Conservation (phyloP, 2,329 filamentous ascomycete genomes). For the Ascochyta fabae region DNA sequence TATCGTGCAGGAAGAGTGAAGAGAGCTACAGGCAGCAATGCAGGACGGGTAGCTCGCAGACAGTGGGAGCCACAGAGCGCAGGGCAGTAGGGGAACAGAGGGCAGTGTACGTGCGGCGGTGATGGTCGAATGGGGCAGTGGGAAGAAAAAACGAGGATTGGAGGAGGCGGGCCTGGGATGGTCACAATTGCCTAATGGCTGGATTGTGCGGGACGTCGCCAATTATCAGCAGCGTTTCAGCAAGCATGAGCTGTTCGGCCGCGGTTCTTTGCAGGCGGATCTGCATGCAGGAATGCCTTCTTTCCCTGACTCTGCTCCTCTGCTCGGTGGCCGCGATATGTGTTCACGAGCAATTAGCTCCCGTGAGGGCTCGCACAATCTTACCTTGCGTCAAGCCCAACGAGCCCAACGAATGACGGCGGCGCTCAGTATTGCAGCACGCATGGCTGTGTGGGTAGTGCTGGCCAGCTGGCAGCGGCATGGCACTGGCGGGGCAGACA, state of each 20-base stretch:
- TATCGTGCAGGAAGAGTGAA: conserved; percentile 44
- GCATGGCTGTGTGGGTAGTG: conserved; percentile 41
- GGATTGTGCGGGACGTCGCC: conserved; percentile 40
- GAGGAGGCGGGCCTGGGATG: conserved; percentile 43
- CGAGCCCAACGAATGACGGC: conserved; percentile 39
- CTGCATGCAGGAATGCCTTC: conserved; percentile 42
- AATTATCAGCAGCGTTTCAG: conserved; percentile 48
- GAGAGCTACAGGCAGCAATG: conserved; percentile 49
- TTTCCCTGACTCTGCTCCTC: conserved; percentile 40
- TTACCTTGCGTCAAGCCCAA: conserved; percentile 45
- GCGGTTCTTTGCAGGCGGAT: conserved; percentile 37
- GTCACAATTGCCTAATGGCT: conserved; percentile 42
- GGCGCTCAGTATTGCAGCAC: conserved; percentile 41
- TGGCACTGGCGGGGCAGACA: conserved; percentile 42
- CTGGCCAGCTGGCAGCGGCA: conserved; percentile 45
- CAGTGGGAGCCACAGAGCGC: conserved; percentile 45
- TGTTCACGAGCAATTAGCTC: conserved; percentile 48
- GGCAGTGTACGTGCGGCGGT: conserved; percentile 33
- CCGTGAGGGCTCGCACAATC: conserved; percentile 44
- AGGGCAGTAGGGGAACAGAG: conserved; percentile 37
- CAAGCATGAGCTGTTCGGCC: conserved; percentile 42
- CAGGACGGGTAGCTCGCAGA: conserved; percentile 45
- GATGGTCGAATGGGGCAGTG: conserved; percentile 37
- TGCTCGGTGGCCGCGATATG: conserved; percentile 38
- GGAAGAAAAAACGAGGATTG: conserved; percentile 34